Evolutionary conservation across 108 stramenopile species (phyloP), one percentile per base, ranked within the genome.

Genomic region (Epithemia pelagica): DNA sequence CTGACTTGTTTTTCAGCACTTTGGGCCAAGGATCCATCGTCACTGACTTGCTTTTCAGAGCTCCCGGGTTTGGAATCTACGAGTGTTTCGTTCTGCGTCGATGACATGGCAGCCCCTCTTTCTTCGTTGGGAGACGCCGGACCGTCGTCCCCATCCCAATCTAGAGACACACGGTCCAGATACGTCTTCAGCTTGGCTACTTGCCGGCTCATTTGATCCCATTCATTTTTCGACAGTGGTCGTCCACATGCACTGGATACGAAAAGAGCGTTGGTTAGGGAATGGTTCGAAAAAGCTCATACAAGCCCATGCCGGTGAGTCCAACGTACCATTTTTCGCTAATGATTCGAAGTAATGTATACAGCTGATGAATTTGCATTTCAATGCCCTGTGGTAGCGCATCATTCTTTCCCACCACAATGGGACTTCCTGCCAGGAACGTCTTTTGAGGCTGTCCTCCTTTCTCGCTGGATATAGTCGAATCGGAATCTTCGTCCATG

Each of bases 171-270:
- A 15, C 56, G 21, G 56, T 58, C 56, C 22, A 58, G 56, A 23
- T 7, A 23, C 7, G 26, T 58, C 26, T 58, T 58, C 5, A 58
- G 56, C 56, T 58, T 58, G 56, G 56, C 56, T 8, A 58, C 56
- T 23, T 58, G 22, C 22, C 22, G 25, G 7, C 7, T 7, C 22
- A 58, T 23, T 27, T 58, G 22, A 5, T 58, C 26, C 56, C 56
- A 58, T 27, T 58, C 25, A 7, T 7, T 26, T 26, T 7, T 27
- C 7, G 25, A 26, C 56, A 58, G 21, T 5, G 56, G 21, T n/a
- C 56, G 56, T 7, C 56, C 56, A 26, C 21, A 27, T 23, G 25
- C 56, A 58, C 26, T 58, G 37, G 15, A 46, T 5, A 46, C 37
- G 15, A 46, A 10, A 46, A 15, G 15, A 10, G 37, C 5, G 37